phyloP scores from a whole-genome alignment of 1,284 basidiomycete genomes.

The Ceraceosorus guamensis region DNA sequence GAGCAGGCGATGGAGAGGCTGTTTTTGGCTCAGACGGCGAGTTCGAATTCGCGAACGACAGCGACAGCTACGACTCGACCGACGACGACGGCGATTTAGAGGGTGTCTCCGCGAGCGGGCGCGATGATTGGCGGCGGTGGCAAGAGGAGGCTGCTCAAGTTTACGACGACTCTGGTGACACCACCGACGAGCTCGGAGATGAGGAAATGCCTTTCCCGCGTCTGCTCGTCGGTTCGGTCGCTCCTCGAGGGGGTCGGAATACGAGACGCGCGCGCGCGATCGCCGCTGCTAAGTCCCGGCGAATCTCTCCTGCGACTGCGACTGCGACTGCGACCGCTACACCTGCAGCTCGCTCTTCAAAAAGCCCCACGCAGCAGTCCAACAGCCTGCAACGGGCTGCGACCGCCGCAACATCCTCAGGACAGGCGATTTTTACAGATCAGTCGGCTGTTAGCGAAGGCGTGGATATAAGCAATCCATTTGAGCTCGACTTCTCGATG shows the following conservation, averaged over 20 bases:
- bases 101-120: neutral
- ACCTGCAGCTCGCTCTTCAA: neutral
- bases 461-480: neutral
- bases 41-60: conserved; percentile 46
- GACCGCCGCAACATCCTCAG: neutral
- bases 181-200: conserved; percentile 45
- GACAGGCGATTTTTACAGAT: neutral
- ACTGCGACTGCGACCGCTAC: neutral
- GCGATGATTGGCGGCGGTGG: conserved; percentile 1
- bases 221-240: conserved; percentile 44
- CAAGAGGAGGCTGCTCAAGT: neutral
- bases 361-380: neutral
- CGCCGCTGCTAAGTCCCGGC: conserved; percentile 33
- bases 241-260: conserved; percentile 40
- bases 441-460: neutral
- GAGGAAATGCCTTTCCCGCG: conserved; percentile 47
- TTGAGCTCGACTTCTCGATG: neutral
- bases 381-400: neutral
- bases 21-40: conserved; percentile 48
- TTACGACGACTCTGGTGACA: conserved; percentile 41
- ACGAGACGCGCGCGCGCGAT: conserved; percentile 41
- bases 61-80: conserved; percentile 34
- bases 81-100: conserved; percentile 8
- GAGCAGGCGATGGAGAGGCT: conserved; percentile 46
- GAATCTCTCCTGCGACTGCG: conserved; percentile 21